Percentiles rank a stretch among this genome's conserved stretches.
Evolutionary conservation across 768 basidiomycete genomes (phyloP).

Genomic region (Psilocybe cyanescens): DNA sequence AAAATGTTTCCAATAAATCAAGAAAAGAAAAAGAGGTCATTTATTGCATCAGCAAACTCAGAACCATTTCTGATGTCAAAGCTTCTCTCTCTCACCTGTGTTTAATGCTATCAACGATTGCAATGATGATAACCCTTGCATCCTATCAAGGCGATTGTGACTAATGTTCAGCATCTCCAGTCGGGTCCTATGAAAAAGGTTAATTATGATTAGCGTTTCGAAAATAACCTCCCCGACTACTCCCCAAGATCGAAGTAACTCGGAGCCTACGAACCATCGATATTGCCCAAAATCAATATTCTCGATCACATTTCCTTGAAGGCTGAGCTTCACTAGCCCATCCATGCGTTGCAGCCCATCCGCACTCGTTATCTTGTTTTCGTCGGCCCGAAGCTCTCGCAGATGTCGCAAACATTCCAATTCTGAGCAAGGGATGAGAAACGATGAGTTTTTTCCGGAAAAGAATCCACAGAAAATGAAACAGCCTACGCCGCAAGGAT

Average conservation of each 20-base stretch:
- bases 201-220: conserved; percentile 4
- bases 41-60: conserved; percentile 3
- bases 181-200: conserved; percentile 45
- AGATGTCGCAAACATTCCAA: conserved; percentile 83
- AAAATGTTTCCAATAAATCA: conserved; percentile 1
- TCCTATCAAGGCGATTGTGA: conserved; percentile 64
- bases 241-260: neutral
- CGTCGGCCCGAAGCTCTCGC: conserved; percentile 88
- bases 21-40: neutral
- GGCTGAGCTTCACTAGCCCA: conserved; percentile 80
- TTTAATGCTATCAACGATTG: conserved; percentile 74
- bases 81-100: conserved; percentile 64
- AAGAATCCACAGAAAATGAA: conserved; percentile 11
- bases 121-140: conserved; percentile 65
- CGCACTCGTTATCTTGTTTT: conserved; percentile 74
- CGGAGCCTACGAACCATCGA: conserved; percentile 63
- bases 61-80: conserved; percentile 17
- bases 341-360: conserved; percentile 83
- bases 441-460: conserved; percentile 17
- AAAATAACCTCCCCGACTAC: neutral
- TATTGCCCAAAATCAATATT: conserved; percentile 61
- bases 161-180: conserved; percentile 81
- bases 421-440: conserved; percentile 49
- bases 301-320: conserved; percentile 73
- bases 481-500: conserved; percentile 77